phyloP scores from a whole-genome alignment of 768 basidiomycete species.

The Boletus subparvulus region DNA sequence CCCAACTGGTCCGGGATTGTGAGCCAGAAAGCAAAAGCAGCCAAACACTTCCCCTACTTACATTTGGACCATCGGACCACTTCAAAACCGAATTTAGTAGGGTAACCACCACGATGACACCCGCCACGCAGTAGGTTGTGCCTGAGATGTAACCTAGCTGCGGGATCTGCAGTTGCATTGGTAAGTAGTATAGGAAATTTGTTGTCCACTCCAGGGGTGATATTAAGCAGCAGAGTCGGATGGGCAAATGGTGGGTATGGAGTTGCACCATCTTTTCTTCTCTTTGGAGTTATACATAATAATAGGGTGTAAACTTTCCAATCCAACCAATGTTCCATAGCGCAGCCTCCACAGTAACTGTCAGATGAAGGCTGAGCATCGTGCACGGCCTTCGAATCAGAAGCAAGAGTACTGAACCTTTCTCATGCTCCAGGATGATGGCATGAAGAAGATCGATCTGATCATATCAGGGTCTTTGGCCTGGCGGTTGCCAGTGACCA shows the following conservation, averaged over 20 bases:
- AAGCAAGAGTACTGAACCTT: no score
- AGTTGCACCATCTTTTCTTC: background rate
- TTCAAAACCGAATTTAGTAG: background rate
- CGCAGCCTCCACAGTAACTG: no score
- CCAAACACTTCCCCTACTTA: background rate
- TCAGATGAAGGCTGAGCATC: no score
- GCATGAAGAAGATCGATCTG: background rate
- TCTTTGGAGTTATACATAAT: background rate
- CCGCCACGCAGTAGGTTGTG: background rate
- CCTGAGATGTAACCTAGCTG: background rate
- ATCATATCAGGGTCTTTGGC: no score
- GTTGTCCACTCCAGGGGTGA: background rate
- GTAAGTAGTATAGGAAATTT: background rate
- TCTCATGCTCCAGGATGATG: background rate
- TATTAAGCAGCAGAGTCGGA: background rate
- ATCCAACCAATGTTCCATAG: background rate
- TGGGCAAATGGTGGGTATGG: no score
- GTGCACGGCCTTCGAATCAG: no score
- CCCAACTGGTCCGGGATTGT: constrained; percentile 16
- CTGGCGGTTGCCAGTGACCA: no score
- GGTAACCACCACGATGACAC: background rate
- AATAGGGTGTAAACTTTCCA: background rate
- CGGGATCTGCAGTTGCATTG: background rate
- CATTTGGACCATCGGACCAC: background rate
- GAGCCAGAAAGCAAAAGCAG: background rate